Percentiles rank a stretch among this genome's conserved stretches.
Conservation (phyloP, 768 basidiomycete species). For the Favolaschia claudopus region DNA sequence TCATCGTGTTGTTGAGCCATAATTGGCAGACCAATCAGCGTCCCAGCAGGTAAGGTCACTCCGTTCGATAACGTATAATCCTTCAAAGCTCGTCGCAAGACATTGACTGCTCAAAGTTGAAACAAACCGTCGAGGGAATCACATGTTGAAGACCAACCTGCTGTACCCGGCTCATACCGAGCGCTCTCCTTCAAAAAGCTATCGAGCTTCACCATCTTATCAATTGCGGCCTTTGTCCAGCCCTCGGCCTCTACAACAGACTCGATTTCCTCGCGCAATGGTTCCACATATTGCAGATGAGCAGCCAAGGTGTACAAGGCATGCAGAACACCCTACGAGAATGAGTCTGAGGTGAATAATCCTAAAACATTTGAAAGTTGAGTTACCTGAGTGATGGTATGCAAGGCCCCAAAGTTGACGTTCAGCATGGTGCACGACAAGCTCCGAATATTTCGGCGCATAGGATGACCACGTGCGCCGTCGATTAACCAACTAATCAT, state of each 20-base stretch:
- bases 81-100: constrained; percentile 42
- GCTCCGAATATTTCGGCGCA: constrained; percentile 7
- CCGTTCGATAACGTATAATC: constrained; percentile 55
- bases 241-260: constrained; percentile 33
- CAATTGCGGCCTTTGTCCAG: constrained; percentile 37
- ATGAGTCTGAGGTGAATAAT: not conserved
- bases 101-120: constrained; percentile 18
- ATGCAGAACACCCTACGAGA: constrained; percentile 18
- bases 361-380: too few species aligned
- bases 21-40: constrained; percentile 39
- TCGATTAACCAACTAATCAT: constrained; percentile 44
- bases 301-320: constrained; percentile 37
- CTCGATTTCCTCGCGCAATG: constrained; percentile 41
- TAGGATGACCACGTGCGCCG: constrained; percentile 16
- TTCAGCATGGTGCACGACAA: constrained; percentile 20
- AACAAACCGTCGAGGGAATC: not conserved
- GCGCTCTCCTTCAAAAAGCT: constrained; percentile 45
- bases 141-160: constrained; percentile 4
- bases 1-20: constrained; percentile 39
- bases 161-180: constrained; percentile 27
- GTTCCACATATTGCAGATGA: constrained; percentile 33
- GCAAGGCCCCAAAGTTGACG: constrained; percentile 35
- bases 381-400: constrained; percentile 22
- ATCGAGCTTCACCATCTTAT: constrained; percentile 40
- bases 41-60: constrained; percentile 46